phyloP scores from a whole-genome alignment of 805 yeast genomes.

The Blastobotrys peoriensis region DNA sequence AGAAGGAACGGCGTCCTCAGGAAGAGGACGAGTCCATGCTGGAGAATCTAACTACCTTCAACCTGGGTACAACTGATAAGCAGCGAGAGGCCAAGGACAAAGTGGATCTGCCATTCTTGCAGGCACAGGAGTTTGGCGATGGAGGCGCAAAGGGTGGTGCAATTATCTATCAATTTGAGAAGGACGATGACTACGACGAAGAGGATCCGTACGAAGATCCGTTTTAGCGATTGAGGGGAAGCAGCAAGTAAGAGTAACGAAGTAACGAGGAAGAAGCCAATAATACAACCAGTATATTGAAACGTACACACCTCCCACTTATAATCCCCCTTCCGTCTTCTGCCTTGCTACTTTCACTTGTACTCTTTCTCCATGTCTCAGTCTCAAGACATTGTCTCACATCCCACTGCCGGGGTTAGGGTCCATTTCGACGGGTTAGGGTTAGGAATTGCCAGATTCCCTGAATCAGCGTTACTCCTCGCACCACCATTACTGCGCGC shows the following conservation, averaged over 20 bases:
- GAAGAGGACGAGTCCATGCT: slow-evolving; percentile 48
- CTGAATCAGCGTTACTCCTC: not conserved
- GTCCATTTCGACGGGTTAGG: too few species aligned
- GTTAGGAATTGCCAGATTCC: too few species aligned
- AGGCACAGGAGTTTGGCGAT: slow-evolving; percentile 61
- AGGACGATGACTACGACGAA: slow-evolving; percentile 96
- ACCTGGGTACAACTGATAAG: slow-evolving; percentile 64
- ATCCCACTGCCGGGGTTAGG: too few species aligned
- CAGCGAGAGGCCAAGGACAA: slow-evolving; percentile 75
- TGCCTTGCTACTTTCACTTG: too few species aligned
- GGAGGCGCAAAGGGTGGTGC: slow-evolving; percentile 80
- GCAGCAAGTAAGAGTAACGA: too few species aligned
- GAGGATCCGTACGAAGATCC: slow-evolving; percentile 98
- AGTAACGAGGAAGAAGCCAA: too few species aligned
- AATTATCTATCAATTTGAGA: slow-evolving; percentile 89
- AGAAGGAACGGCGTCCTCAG: slow-evolving; percentile 22
- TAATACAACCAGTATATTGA: too few species aligned
- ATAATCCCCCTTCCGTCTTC: too few species aligned
- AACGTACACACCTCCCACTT: too few species aligned
- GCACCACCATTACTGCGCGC: too few species aligned
- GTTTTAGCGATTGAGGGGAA: slow-evolving; percentile 38
- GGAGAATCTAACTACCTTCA: slow-evolving; percentile 80
- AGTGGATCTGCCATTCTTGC: slow-evolving; percentile 85
- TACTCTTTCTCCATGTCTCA: too few species aligned
- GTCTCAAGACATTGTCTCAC: too few species aligned